Evolutionary conservation across 129 eudicot species (phyloP).

Genomic region (Helianthus annuus): HanXRQr2.0-SUNRISE NC_035448.2:8579097-8579596

Average conservation of each 20-base stretch:
- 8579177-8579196: constrained; percentile 98
- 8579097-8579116: constrained; percentile 8
- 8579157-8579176: constrained; percentile 58
- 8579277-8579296: neutral
- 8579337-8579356: constrained; percentile 21
- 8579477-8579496: constrained; percentile 95
- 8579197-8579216: constrained; percentile 94
- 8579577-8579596: constrained; percentile 2
- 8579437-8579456: constrained; percentile 12
- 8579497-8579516: constrained; percentile 94
- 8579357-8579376: no score
- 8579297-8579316: neutral
- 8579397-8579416: constrained; percentile 6
- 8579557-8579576: constrained; percentile 14
- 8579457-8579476: constrained; percentile 77
- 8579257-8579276: constrained; percentile 32
- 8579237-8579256: constrained; percentile 96
- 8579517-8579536: constrained; percentile 85
- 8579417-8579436: neutral
- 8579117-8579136: neutral
- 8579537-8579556: constrained; percentile 11
- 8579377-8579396: no score
- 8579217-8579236: constrained; percentile 95
- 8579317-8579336: neutral
- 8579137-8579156: constrained; percentile 4